Evolutionary conservation across 2,329 filamentous ascomycete species (phyloP).

Genomic region (Cadophora luteo-olivacea): DNA sequence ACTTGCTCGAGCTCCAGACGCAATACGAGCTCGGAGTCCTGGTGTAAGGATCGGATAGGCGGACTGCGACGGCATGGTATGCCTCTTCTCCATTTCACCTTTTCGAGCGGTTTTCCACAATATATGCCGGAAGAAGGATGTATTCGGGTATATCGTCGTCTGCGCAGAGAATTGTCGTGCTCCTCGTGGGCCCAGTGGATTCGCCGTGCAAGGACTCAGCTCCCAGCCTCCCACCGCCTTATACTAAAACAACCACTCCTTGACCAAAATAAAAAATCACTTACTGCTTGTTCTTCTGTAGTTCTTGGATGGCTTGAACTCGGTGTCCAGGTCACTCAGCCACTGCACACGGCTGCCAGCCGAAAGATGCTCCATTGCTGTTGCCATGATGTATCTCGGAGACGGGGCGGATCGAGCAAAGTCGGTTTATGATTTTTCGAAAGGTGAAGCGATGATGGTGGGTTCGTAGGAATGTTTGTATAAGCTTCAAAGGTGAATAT

Average conservation of each 20-base stretch:
- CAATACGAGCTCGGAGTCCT: neutral
- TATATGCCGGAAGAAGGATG: neutral
- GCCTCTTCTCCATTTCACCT: neutral
- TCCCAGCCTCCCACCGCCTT: neutral
- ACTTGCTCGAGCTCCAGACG: neutral
- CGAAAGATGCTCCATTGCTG: constrained; percentile 81
- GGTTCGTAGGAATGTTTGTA: constrained; percentile 7
- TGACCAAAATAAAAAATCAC: constrained; percentile 70
- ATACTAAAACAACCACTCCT: constrained; percentile 47
- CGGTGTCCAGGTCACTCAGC: constrained; percentile 71
- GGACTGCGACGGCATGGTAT: neutral
- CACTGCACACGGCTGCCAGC: constrained; percentile 46
- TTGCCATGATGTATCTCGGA: constrained; percentile 49
- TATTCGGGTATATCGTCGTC: neutral
- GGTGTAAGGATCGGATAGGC: neutral
- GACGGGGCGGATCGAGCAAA: constrained; percentile 8
- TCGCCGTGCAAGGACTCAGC: neutral
- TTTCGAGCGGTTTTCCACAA: neutral
- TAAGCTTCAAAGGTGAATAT: neutral
- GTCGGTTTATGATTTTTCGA: neutral
- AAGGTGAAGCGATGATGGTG: constrained; percentile 3
- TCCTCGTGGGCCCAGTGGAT: neutral
- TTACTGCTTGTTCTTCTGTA: constrained; percentile 87
- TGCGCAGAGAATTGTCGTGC: neutral
- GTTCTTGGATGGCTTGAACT: constrained; percentile 83